phyloP scores from a whole-genome alignment of 139 green algal genomes.

The Volvox africanus region DNA sequence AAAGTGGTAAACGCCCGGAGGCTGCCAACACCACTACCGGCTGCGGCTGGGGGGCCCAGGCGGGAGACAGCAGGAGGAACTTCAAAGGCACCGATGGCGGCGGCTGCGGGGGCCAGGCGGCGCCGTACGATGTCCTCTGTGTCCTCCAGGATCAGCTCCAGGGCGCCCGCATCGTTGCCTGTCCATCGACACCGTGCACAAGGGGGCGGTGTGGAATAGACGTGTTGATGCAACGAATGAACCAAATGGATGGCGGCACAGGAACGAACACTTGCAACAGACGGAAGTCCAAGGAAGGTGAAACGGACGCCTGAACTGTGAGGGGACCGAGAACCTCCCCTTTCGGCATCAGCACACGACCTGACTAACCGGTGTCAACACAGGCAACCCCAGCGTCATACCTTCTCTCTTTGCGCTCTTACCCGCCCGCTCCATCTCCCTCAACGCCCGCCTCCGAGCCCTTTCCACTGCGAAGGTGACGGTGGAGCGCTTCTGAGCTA shows the following conservation, averaged over 20 bases:
- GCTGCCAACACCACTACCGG: too few relatives aligned
- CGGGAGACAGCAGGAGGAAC: not conserved
- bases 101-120: not conserved
- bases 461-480: constrained; percentile 27
- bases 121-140: constrained; percentile 10
- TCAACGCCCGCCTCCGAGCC: constrained; percentile 13
- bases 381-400: not conserved
- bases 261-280: too few relatives aligned
- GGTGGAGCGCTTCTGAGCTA: constrained; percentile 13
- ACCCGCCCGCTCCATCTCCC: constrained; percentile 17
- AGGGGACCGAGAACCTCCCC: too few relatives aligned
- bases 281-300: too few relatives aligned
- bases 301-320: too few relatives aligned
- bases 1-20: not conserved
- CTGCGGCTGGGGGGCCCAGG: too few relatives aligned
- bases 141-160: constrained; percentile 36
- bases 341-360: too few relatives aligned
- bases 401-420: not conserved
- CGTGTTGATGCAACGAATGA: too few relatives aligned
- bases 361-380: too few relatives aligned
- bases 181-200: too few relatives aligned
- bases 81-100: not conserved
- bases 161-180: constrained; percentile 10
- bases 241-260: too few relatives aligned
- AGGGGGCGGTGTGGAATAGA: too few relatives aligned